Evolutionary conservation across 2,329 filamentous ascomycete genomes (phyloP).

Genomic region (Botrytis galanthina): DNA sequence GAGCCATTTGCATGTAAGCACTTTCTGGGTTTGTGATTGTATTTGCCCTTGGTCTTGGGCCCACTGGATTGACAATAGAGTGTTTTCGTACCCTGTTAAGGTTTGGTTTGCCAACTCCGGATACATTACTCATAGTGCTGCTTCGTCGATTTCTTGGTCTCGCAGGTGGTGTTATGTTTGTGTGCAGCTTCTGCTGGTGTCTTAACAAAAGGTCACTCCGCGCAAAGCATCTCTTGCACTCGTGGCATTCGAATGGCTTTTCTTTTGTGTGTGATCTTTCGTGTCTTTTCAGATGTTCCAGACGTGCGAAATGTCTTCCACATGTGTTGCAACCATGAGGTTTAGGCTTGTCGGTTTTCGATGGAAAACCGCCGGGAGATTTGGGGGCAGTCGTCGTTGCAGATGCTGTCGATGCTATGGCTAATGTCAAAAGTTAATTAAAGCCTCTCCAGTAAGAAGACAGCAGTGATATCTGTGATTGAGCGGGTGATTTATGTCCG

Average conservation of each 20-base stretch:
- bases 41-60: slow-evolving; percentile 86
- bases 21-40: slow-evolving; percentile 93
- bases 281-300: slow-evolving; percentile 96
- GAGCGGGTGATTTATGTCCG: neutral
- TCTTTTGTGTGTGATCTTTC: slow-evolving; percentile 96
- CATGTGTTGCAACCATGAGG: slow-evolving; percentile 94
- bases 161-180: slow-evolving; percentile 83
- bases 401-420: slow-evolving; percentile 23
- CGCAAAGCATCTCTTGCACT: slow-evolving; percentile 93
- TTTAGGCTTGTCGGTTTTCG: slow-evolving; percentile 95
- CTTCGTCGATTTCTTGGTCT: slow-evolving; percentile 86
- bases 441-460: neutral
- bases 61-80: slow-evolving; percentile 70
- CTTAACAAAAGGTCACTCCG: slow-evolving; percentile 85
- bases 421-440: neutral
- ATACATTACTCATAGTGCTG: slow-evolving; percentile 72
- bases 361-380: slow-evolving; percentile 51
- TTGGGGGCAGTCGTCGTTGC: slow-evolving; percentile 28
- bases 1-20: slow-evolving; percentile 65
- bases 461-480: neutral
- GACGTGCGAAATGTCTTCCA: slow-evolving; percentile 83
- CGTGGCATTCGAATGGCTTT: slow-evolving; percentile 96
- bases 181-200: slow-evolving; percentile 98
- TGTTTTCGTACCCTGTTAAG: slow-evolving; percentile 84
- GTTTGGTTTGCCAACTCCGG: slow-evolving; percentile 57